Evolutionary conservation across 208 protist genomes (phyloP), one percentile per base, ranked within the genome.

Genomic region (Entamoeba dispar): DNA sequence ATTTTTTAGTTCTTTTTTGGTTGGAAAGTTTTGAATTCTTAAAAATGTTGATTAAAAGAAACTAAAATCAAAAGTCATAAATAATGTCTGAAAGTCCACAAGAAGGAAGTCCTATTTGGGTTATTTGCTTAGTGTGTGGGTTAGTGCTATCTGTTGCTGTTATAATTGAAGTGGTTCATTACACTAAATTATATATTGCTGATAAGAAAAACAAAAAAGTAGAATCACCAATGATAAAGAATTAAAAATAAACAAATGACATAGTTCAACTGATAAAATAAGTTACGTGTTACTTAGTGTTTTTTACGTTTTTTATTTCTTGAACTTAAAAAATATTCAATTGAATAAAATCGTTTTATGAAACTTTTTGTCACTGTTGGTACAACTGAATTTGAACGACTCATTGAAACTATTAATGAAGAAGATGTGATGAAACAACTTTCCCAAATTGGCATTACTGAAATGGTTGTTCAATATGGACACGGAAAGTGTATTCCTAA

Each of bases 361-460:
- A 92, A 93, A 43, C 31, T 94, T 14, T 94, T 94, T 94, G 93
- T 95, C 3, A 96, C 95, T 31, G 95, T 95, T 92, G 95, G 95
- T 31, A 95, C 95, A 2, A 95, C 95, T 27, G 49, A 92, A 91
- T 95, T 95, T 92, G 93, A 95, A 92, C 49, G 51, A n/a, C 93
- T 95, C 77, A 94, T 95, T 12, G 34, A 49, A 34, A 92, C 38
- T 17, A 34, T 96, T 47, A 95, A 95, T 22, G 50, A 34, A 47
- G 86, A 49, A 50, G 51, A 92, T 91, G 47, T 94, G 93, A 47
- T 95, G 2, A 38, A 93, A 27, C 14, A 91, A 55, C 92, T 91
- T 38, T 22, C 38, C 10, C 47, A 61, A 22, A 94, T 92, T 34
- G 91, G 91, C 27, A 34, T 57, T 12, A 50, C n/a, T 50, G 17